These are phyloP conservation scores for Lenzites betulinus DNA, from an alignment of 768 basidiomycete genomes.

Conservation along the genomic window DNA sequence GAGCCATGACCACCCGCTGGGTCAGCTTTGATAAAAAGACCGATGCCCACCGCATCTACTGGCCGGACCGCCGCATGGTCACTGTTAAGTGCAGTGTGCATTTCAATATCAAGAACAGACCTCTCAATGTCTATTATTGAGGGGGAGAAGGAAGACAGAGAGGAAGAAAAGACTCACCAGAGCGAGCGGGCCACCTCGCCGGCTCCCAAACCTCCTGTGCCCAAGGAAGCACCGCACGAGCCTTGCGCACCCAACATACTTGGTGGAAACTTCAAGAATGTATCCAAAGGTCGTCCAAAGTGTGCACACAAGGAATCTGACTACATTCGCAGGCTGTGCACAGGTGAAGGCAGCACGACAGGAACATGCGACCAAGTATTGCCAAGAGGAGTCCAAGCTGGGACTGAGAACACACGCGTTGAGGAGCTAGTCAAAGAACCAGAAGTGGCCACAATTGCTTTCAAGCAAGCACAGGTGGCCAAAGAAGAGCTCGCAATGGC, in stretches of 20 bases:
- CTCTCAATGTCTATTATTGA: slow-evolving; percentile 9
- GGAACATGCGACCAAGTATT: not conserved
- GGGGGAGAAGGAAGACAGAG: slow-evolving; percentile 5
- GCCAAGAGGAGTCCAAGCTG: slow-evolving; percentile 3
- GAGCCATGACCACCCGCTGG: slow-evolving; percentile 10
- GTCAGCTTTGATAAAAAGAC: slow-evolving; percentile 22
- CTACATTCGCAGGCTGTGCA: not conserved
- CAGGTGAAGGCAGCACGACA: not conserved
- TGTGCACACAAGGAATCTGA: slow-evolving; percentile 2
- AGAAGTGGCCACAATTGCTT: not conserved
- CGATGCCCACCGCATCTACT: slow-evolving; percentile 38
- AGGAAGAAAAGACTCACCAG: not conserved
- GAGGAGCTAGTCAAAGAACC: not conserved
- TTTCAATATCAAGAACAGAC: not conserved
- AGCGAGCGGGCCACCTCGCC: not conserved
- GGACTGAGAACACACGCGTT: not conserved
- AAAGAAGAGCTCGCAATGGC: not conserved
- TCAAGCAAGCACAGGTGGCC: not conserved
- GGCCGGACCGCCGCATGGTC: slow-evolving; percentile 30
- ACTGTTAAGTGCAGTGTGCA: slow-evolving; percentile 32
- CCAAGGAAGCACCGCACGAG: not conserved
- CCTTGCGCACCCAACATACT: not conserved
- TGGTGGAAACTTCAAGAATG: not conserved
- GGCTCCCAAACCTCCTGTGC: not conserved
- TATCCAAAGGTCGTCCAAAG: not conserved